Evolutionary conservation across 2,329 filamentous ascomycete genomes (phyloP).

Genomic region (Graphiopsis chlorocephala): DNA sequence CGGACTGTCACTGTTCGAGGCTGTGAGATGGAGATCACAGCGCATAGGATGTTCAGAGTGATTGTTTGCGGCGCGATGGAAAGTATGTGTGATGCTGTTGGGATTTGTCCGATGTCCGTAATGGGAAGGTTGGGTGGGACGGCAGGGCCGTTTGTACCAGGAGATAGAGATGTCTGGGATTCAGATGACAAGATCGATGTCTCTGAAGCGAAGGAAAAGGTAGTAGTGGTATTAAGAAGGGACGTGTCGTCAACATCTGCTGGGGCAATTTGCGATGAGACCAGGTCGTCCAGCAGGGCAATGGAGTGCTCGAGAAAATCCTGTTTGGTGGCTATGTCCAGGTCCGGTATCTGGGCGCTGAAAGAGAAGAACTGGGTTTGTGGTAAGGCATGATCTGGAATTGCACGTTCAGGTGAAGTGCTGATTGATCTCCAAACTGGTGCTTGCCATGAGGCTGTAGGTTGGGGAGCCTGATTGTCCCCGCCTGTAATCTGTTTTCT

Average conservation of each 20-base stretch:
- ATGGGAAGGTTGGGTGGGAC: conserved; percentile 38
- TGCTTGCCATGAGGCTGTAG: conserved; percentile 17
- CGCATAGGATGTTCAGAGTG: conserved; percentile 77
- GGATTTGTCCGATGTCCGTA: conserved; percentile 67
- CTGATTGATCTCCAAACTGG: conserved; percentile 29
- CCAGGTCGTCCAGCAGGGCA: conserved; percentile 63
- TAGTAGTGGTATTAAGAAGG: conserved; percentile 35
- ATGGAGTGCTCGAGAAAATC: conserved; percentile 79
- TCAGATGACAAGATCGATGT: conserved; percentile 25
- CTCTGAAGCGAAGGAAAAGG: conserved; percentile 25
- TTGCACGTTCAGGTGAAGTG: not conserved
- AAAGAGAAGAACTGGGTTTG: conserved; percentile 32
- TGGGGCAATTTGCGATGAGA: conserved; percentile 57
- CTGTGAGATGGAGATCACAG: conserved; percentile 68
- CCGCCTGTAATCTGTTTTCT: not conserved
- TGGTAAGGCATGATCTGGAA: not conserved
- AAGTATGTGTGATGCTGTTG: conserved; percentile 62
- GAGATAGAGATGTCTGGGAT: conserved; percentile 20
- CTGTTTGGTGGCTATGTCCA: conserved; percentile 31
- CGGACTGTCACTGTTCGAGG: conserved; percentile 67
- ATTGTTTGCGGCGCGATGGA: conserved; percentile 75
- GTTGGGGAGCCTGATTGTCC: conserved; percentile 33
- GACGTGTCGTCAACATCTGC: conserved; percentile 34
- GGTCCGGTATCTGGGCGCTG: conserved; percentile 14
- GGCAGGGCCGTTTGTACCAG: not conserved